Evolutionary conservation across 164 flowering plant genomes (phyloP).

Genomic region (Tetrastigma voinierianum): DNA sequence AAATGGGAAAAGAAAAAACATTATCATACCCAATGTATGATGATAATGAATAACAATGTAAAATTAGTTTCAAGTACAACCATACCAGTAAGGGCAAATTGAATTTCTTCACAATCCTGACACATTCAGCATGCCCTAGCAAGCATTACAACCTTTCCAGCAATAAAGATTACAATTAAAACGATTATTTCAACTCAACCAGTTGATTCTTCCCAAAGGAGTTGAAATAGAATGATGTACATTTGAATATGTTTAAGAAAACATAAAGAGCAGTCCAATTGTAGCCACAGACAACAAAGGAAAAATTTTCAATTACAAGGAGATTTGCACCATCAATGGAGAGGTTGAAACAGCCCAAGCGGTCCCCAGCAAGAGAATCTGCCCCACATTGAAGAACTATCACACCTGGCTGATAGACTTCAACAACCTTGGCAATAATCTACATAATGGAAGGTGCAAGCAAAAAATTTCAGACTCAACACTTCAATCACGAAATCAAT

Average conservation of each 20-base stretch:
- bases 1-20: not conserved
- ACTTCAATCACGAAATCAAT: not conserved
- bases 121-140: slow-evolving; percentile 93
- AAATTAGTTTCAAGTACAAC: slow-evolving; percentile 5
- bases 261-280: too few relatives aligned
- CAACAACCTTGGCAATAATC: slow-evolving; percentile 95
- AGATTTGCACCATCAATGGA: slow-evolving; percentile 92
- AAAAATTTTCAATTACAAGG: slow-evolving; percentile 35
- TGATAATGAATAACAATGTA: not conserved
- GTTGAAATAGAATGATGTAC: not conserved
- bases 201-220: slow-evolving; percentile 1
- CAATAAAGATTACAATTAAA: not conserved
- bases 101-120: slow-evolving; percentile 86
- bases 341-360: slow-evolving; percentile 97
- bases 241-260: not conserved
- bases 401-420: slow-evolving; percentile 83
- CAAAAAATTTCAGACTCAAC: slow-evolving; percentile 5
- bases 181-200: slow-evolving; percentile 1
- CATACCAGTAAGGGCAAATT: slow-evolving; percentile 90
- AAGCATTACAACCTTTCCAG: slow-evolving; percentile 10
- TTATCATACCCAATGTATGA: not conserved
- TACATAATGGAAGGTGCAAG: slow-evolving; percentile 23
- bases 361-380: slow-evolving; percentile 97
- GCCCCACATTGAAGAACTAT: slow-evolving; percentile 99
- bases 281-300: not conserved